These are phyloP conservation scores for Escovopsis sp. DNA, from an alignment of 2,329 filamentous ascomycete species.

Conservation along the genomic window DNA sequence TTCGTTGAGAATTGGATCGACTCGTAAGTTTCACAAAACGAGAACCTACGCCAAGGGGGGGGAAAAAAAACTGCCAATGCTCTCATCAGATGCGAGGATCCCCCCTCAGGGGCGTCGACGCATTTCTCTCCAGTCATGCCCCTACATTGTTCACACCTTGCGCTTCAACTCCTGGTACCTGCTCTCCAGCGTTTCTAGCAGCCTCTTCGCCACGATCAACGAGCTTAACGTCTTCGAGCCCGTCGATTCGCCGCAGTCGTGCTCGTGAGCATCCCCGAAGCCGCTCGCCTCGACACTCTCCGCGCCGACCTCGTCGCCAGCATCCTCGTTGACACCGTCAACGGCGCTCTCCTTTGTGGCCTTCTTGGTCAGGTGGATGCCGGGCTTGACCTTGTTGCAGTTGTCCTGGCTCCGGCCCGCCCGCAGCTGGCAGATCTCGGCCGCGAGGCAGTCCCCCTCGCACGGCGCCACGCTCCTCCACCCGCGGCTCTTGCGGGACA, in stretches of 20 bases:
- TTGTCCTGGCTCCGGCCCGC: constrained; percentile 37
- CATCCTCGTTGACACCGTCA: not conserved
- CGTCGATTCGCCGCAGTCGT: constrained; percentile 18
- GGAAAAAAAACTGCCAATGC: too few relatives aligned
- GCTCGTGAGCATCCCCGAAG: constrained; percentile 5
- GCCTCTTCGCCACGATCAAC: constrained; percentile 12
- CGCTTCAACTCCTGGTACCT: not conserved
- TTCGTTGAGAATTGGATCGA: too few relatives aligned
- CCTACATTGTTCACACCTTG: not conserved
- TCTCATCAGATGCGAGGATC: too few relatives aligned
- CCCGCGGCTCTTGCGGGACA: constrained; percentile 32
- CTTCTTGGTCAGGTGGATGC: constrained; percentile 20
- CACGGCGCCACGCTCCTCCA: constrained; percentile 25
- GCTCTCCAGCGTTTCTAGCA: constrained; percentile 12
- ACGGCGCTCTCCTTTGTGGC: constrained; percentile 5
- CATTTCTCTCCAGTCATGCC: too few relatives aligned
- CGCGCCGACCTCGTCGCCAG: not conserved
- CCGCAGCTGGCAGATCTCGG: constrained; percentile 38
- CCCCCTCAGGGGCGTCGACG: too few relatives aligned
- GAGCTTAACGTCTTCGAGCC: constrained; percentile 13
- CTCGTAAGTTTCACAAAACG: too few relatives aligned
- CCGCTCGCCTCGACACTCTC: too few relatives aligned
- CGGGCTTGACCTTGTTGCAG: constrained; percentile 25
- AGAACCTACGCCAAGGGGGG: too few relatives aligned
- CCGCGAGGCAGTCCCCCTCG: constrained; percentile 24